Conservation (phyloP, 148 eudicot genomes). For the Fagopyrum esculentum region DNA sequence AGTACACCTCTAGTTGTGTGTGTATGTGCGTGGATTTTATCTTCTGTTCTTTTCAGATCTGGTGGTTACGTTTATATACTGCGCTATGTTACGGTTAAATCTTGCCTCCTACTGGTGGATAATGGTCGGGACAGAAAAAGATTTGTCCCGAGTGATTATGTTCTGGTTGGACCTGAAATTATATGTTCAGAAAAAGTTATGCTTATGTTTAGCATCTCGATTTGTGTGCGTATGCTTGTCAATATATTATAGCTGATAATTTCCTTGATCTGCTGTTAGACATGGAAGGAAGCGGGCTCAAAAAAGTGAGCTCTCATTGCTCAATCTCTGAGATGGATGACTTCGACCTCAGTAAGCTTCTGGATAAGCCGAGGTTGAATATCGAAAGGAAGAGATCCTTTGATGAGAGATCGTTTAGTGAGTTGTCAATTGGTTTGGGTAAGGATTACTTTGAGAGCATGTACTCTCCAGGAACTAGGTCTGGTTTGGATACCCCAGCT, state of each 20-base stretch:
- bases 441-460: slow-evolving; percentile 63
- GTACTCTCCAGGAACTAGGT: slow-evolving; percentile 80
- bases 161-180: background rate
- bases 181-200: background rate
- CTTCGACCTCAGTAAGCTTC: slow-evolving; percentile 68
- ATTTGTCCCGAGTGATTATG: background rate
- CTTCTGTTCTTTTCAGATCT: background rate
- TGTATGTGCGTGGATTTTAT: background rate
- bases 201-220: background rate
- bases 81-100: background rate
- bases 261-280: slow-evolving; percentile 4
- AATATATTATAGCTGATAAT: background rate
- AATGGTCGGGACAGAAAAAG: background rate
- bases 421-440: slow-evolving; percentile 65
- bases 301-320: slow-evolving; percentile 76
- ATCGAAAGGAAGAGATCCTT: slow-evolving; percentile 89
- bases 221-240: background rate
- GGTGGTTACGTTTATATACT: background rate
- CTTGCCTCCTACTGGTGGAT: background rate
- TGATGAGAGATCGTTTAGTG: slow-evolving; percentile 94
- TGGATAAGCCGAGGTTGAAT: slow-evolving; percentile 73
- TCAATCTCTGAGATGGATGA: slow-evolving; percentile 87
- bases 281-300: slow-evolving; percentile 66
- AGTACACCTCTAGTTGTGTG: background rate
- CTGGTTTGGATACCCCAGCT: slow-evolving; percentile 79